phyloP scores from a whole-genome alignment of 2,329 filamentous ascomycete genomes.

The Clarireedia hainanense region DNA sequence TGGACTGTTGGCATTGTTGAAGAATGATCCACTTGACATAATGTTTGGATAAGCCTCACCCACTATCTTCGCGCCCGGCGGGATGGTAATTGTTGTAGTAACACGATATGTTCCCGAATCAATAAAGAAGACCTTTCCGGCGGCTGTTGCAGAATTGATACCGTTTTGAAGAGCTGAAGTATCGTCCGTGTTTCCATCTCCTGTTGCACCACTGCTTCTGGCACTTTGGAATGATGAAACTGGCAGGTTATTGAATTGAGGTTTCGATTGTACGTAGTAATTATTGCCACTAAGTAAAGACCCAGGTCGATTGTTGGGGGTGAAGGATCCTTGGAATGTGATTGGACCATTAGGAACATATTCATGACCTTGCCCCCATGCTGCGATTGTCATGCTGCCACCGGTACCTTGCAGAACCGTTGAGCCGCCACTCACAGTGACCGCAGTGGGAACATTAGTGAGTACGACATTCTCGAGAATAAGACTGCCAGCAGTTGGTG shows the following conservation, averaged over 20 bases:
- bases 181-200: constrained; percentile 50
- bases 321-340: constrained; percentile 33
- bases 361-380: constrained; percentile 71
- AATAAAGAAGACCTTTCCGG: constrained; percentile 45
- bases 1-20: constrained; percentile 36
- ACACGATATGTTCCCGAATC: constrained; percentile 48
- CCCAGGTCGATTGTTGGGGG: constrained; percentile 35
- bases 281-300: constrained; percentile 37
- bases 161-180: constrained; percentile 49
- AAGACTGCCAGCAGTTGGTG: constrained; percentile 65
- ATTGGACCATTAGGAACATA: constrained; percentile 47
- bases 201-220: constrained; percentile 36
- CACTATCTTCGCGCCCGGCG: constrained; percentile 33
- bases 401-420: constrained; percentile 52
- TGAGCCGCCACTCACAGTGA: constrained; percentile 46
- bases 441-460: constrained; percentile 52
- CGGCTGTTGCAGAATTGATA: constrained; percentile 41
- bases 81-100: constrained; percentile 39
- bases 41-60: constrained; percentile 37
- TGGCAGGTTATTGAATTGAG: constrained; percentile 40
- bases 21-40: constrained; percentile 33
- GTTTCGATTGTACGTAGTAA: constrained; percentile 45
- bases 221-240: constrained; percentile 37
- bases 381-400: constrained; percentile 57
- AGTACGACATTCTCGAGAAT: constrained; percentile 86